phyloP scores from a whole-genome alignment of 2,329 filamentous ascomycete species.

The Sphaerulina vaccinii region DNA sequence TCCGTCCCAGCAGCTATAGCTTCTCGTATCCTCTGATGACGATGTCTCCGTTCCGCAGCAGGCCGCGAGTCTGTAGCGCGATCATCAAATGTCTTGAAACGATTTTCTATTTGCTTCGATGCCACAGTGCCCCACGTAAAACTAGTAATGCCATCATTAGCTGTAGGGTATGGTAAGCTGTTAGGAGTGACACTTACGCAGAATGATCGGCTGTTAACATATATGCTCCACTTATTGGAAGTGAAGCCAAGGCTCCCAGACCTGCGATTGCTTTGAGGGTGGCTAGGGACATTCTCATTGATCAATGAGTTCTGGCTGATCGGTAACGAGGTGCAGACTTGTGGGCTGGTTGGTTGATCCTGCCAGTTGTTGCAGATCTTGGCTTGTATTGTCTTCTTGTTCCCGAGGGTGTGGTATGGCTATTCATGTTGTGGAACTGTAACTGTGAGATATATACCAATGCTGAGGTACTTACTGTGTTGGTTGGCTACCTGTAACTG shows the following conservation, averaged over 20 bases:
- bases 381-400: no score
- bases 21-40: constrained; percentile 11
- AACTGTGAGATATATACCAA: not conserved
- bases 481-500: not conserved
- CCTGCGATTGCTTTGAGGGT: constrained; percentile 11
- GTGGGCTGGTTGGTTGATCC: not conserved
- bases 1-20: constrained; percentile 4
- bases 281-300: constrained; percentile 12
- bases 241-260: constrained; percentile 11
- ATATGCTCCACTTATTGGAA: constrained; percentile 16
- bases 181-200: not conserved
- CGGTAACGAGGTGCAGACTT: not conserved
- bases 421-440: no score
- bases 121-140: constrained; percentile 10
- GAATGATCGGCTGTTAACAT: constrained; percentile 17
- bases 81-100: constrained; percentile 17
- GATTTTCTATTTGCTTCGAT: constrained; percentile 8
- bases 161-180: not conserved
- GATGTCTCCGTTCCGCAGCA: constrained; percentile 9
- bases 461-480: not conserved
- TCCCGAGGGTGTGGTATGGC: no score
- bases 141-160: not conserved
- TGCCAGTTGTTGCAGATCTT: not conserved
- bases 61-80: constrained; percentile 16
- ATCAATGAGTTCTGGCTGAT: not conserved